Evolutionary conservation across 163 green algal species (phyloP), one percentile per base, ranked within the genome.

Genomic region (Trebouxia gelatinosa): DNA sequence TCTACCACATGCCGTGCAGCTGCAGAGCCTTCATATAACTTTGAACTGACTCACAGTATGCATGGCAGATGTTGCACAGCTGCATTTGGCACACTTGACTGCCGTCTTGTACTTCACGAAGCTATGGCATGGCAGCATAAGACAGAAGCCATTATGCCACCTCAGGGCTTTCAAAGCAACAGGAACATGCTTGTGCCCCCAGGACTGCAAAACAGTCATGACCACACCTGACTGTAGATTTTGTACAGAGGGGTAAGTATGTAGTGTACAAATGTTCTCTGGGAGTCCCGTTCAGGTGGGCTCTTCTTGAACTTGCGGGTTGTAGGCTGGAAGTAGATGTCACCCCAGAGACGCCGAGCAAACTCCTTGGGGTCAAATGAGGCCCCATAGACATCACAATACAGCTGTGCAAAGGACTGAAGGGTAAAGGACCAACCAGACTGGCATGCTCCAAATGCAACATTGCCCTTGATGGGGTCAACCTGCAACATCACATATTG

Each of bases 181-280:
- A n/a, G n/a, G n/a, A 32, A 32, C 21, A 35, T 35, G 19, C 21
- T 29, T 17, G 5, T 66, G 57, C 4, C 57, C 57, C 21, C 2
- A 66, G 11, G 31, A 31, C 1, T 66, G 5, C 28, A 29, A 19
- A 19, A 66, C 5, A 65, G 11, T 35, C 31, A 54, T 54, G 51
- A 0, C 71, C 31, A 17, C 17, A 89, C 85, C 66, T 90, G 81
- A 57, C 61, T 82, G 87, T 95, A 95, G 46, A 98, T 88, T 88
- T 99, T 99, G 90, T 98, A 99, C 79, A 99, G 83, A 26, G 96
- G 95, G 85, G 98, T 94, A 40, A 99, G 87, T 11, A 98, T 82
- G 74, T 98, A 98, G 76, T 96, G 85, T 72, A 99, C 92, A 82
- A 98, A 98, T 48, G 86, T 89, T 66, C 95, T 90, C 70, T 95